phyloP scores from a whole-genome alignment of 2,329 filamentous ascomycete species.

The Gaeumannomyces tritici region DNA sequence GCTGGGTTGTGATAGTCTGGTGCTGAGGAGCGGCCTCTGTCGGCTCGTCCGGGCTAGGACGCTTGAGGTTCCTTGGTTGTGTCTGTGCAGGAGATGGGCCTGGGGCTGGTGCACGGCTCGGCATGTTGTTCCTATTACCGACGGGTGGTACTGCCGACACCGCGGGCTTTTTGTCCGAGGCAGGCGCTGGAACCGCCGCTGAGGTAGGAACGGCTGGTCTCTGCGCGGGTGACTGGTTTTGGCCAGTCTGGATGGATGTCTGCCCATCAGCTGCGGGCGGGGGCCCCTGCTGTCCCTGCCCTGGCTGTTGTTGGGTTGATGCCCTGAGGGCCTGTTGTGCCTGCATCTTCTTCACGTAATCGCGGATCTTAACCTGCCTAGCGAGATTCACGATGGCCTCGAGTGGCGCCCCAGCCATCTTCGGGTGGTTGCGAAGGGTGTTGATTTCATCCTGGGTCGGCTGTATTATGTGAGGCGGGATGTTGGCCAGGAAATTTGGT shows the following conservation, averaged over 20 bases:
- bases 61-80: slow-evolving; percentile 38
- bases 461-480: not conserved
- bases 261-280: slow-evolving; percentile 2
- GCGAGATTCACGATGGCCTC: not conserved
- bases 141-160: slow-evolving; percentile 13
- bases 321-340: not conserved
- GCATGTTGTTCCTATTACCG: slow-evolving; percentile 14
- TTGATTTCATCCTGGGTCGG: not conserved
- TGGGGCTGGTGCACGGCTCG: slow-evolving; percentile 24
- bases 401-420: not conserved
- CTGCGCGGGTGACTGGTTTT: not conserved
- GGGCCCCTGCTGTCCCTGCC: not conserved
- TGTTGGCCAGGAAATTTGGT: not conserved
- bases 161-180: slow-evolving; percentile 1
- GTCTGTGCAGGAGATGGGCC: slow-evolving; percentile 24
- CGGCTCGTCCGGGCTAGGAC: slow-evolving; percentile 36
- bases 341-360: not conserved
- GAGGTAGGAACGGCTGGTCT: not conserved
- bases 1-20: slow-evolving; percentile 20
- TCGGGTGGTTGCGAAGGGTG: not conserved
- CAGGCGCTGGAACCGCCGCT: not conserved
- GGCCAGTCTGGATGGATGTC: not conserved
- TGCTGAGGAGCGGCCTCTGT: slow-evolving; percentile 20
- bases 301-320: not conserved
- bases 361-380: not conserved